phyloP scores from a whole-genome alignment of 2,329 filamentous ascomycete genomes.

The Colletotrichum karsti region DNA sequence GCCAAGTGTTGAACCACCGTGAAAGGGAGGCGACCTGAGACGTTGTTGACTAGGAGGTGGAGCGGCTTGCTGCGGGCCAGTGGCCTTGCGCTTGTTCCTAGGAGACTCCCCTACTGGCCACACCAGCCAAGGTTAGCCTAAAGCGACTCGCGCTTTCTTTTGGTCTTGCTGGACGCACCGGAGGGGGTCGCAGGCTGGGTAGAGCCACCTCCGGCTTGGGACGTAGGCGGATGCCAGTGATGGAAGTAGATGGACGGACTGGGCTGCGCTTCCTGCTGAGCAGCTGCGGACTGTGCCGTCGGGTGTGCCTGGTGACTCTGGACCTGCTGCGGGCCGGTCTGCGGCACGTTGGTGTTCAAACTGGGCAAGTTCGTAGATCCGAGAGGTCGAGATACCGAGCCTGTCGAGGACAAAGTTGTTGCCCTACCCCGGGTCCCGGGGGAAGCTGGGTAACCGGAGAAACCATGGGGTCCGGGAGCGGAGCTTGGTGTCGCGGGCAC shows the following conservation, averaged over 20 bases:
- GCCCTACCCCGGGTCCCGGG: slow-evolving; percentile 56
- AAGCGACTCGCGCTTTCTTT: slow-evolving; percentile 54
- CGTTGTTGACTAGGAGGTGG: slow-evolving; percentile 54
- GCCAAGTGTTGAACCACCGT: slow-evolving; percentile 54
- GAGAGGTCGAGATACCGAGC: slow-evolving; percentile 46
- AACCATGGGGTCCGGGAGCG: slow-evolving; percentile 47
- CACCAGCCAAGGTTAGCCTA: slow-evolving; percentile 46
- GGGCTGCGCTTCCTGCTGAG: slow-evolving; percentile 69
- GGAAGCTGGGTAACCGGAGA: slow-evolving; percentile 56
- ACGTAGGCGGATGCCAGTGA: slow-evolving; percentile 86
- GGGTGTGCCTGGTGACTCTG: slow-evolving; percentile 51
- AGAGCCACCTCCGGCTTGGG: slow-evolving; percentile 65
- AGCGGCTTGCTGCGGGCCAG: slow-evolving; percentile 58
- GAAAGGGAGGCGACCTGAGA: slow-evolving; percentile 63
- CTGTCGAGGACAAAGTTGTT: slow-evolving; percentile 54
- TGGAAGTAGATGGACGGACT: slow-evolving; percentile 89
- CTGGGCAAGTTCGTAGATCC: slow-evolving; percentile 49
- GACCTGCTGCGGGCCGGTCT: slow-evolving; percentile 43
- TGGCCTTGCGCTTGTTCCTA: slow-evolving; percentile 81
- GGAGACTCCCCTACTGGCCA: slow-evolving; percentile 75
- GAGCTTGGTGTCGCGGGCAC: slow-evolving; percentile 54
- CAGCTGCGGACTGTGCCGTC: slow-evolving; percentile 63
- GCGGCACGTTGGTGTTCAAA: slow-evolving; percentile 54
- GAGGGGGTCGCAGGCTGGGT: slow-evolving; percentile 78
- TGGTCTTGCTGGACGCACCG: slow-evolving; percentile 69